Evolutionary conservation across 106 monocot species (phyloP).

Genomic region (Allium cepa): DNA sequence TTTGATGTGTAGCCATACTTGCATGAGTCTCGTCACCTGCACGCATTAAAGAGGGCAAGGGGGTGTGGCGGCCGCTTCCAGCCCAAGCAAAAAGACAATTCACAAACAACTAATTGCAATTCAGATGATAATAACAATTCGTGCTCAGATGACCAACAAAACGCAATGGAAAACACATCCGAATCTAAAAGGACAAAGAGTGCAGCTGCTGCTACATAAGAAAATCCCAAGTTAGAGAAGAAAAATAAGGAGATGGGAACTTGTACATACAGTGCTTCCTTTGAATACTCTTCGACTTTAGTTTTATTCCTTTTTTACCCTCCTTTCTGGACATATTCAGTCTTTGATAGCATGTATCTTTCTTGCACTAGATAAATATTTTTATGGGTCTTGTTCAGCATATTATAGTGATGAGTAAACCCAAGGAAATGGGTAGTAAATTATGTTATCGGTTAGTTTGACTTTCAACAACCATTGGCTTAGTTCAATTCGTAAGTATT

Average conservation of each 20-base stretch:
- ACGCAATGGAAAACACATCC: not conserved
- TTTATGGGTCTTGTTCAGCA: no score
- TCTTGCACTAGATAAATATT: no score
- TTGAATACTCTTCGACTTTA: conserved; percentile 3
- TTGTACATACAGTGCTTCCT: conserved; percentile 7
- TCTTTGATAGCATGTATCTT: no score
- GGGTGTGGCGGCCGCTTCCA: conserved; percentile 52
- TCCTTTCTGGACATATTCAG: not conserved
- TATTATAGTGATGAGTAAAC: no score
- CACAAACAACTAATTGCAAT: conserved; percentile 1
- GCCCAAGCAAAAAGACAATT: conserved; percentile 13
- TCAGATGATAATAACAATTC: conserved; percentile 1
- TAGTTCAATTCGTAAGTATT: no score
- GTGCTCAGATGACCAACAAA: conserved; percentile 2
- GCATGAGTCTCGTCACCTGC: conserved; percentile 53
- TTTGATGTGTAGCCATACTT: conserved; percentile 40
- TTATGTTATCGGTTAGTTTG: no score
- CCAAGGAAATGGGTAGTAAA: no score
- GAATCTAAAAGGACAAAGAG: conserved; percentile 1
- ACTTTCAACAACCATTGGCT: no score
- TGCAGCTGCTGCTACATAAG: not conserved
- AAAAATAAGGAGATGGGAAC: not conserved
- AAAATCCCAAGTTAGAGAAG: not conserved
- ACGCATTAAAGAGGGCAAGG: conserved; percentile 48
- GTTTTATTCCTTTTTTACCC: not conserved